Evolutionary conservation across 2,329 filamentous ascomycete genomes (phyloP).

Genomic region (Diplocarpon rosae): DNA sequence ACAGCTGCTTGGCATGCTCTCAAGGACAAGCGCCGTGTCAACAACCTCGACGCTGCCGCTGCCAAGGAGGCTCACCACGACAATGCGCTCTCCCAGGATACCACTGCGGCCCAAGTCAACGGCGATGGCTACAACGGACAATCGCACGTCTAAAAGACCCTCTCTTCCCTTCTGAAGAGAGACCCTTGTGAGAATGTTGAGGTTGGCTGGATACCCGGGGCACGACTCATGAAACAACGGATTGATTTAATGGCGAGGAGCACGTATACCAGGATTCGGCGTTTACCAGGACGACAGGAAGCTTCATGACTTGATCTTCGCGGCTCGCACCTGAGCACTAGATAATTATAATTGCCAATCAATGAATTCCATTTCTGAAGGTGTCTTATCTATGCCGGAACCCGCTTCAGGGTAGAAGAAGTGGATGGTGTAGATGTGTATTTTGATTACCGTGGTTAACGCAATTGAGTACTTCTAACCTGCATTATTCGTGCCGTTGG

Average conservation of each 20-base stretch:
- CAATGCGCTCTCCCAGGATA: background rate
- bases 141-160: background rate
- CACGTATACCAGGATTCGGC: too few relatives aligned
- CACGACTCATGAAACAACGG: too few relatives aligned
- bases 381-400: constrained; percentile 31
- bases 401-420: constrained; percentile 38
- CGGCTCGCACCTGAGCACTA: too few relatives aligned
- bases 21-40: constrained; percentile 9
- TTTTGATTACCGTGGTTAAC: constrained; percentile 33
- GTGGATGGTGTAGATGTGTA: constrained; percentile 32
- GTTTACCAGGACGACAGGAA: too few relatives aligned
- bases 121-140: background rate
- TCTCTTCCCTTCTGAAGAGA: background rate
- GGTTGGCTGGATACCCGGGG: background rate
- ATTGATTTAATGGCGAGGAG: too few relatives aligned
- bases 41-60: background rate
- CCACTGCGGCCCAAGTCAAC: background rate
- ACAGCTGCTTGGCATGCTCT: constrained; percentile 33
- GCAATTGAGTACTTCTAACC: constrained; percentile 34
- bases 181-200: background rate
- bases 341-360: too few relatives aligned
- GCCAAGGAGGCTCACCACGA: constrained; percentile 2
- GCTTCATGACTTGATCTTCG: too few relatives aligned
- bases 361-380: constrained; percentile 32
- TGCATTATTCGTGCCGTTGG: constrained; percentile 32